Conservation (phyloP, 352 stramenopile genomes). For the Phytophthora pistaciae region DNA sequence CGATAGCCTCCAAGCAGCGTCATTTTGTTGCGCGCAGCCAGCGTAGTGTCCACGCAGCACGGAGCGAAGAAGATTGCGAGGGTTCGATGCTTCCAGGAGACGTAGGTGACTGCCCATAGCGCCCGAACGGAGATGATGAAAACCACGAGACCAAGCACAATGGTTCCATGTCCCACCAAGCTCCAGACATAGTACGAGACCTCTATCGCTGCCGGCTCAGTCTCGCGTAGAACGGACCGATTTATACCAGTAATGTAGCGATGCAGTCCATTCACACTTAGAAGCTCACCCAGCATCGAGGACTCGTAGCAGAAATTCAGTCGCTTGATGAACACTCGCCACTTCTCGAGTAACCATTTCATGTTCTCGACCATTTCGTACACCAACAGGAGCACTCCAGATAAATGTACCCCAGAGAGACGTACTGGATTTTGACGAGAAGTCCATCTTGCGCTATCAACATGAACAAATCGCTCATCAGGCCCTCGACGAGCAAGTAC, state of each 20-base stretch:
- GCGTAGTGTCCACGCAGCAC: conserved; percentile 27
- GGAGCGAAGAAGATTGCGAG: conserved; percentile 12
- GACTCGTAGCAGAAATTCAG: conserved; percentile 20
- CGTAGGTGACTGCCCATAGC: conserved; percentile 17
- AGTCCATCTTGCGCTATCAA: conserved; percentile 18
- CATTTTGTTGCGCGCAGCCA: conserved; percentile 18
- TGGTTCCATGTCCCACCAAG: conserved; percentile 23
- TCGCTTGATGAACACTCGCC: conserved; percentile 11
- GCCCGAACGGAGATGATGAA: conserved; percentile 22
- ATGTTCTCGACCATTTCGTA: conserved; percentile 22
- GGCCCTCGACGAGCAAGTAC: conserved; percentile 15
- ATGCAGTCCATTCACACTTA: conserved; percentile 8
- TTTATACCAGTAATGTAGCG: conserved; percentile 12
- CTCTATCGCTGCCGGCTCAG: conserved; percentile 4
- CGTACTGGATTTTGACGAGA: conserved; percentile 16
- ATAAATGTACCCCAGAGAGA: conserved; percentile 18
- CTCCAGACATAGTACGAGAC: conserved; percentile 33
- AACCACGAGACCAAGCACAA: conserved; percentile 20
- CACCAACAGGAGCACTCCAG: conserved; percentile 16
- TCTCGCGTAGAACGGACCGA: conserved; percentile 5
- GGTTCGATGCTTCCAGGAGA: conserved; percentile 13
- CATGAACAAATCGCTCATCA: conserved; percentile 25
- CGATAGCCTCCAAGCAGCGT: conserved; percentile 17
- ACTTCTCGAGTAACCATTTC: conserved; percentile 1
- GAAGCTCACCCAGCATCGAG: conserved; percentile 12